Conservation (phyloP, 2,329 filamentous ascomycete genomes). For the Pochonia chlamydosporia region DNA sequence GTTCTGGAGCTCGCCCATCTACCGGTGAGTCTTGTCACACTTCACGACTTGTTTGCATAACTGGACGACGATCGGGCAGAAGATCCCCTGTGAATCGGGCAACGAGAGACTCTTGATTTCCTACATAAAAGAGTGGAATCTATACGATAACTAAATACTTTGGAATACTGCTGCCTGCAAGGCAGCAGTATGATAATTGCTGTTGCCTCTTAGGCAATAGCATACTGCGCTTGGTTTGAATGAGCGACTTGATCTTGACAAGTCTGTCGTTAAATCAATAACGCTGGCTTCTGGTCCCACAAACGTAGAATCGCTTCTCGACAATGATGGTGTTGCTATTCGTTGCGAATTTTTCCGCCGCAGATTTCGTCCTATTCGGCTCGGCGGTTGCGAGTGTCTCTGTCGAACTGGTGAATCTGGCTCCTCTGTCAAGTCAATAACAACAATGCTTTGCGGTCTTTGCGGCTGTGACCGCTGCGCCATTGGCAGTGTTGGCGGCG, state of each 20-base stretch:
- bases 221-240: too few relatives aligned
- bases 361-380: constrained; percentile 26
- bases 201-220: too few relatives aligned
- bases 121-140: too few relatives aligned
- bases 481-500: neutral
- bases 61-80: too few relatives aligned
- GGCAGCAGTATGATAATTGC: too few relatives aligned
- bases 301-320: constrained; percentile 39
- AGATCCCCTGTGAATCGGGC: too few relatives aligned
- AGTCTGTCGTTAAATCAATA: constrained; percentile 51
- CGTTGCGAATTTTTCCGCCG: constrained; percentile 35
- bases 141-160: too few relatives aligned
- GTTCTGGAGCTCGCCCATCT: constrained; percentile 19
- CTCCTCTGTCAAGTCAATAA: constrained; percentile 47
- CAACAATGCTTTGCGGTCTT: constrained; percentile 15
- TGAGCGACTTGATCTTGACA: too few relatives aligned
- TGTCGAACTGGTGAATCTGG: constrained; percentile 39
- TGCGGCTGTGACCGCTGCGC: neutral
- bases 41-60: too few relatives aligned
- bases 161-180: too few relatives aligned
- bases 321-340: constrained; percentile 35
- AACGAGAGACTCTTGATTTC: too few relatives aligned
- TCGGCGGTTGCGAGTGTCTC: constrained; percentile 21
- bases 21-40: too few relatives aligned
- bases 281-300: constrained; percentile 28